Percentiles rank a stretch among this genome's conserved stretches.
These are phyloP conservation scores for Aureobasidium sp. DNA, from an alignment of 2,329 filamentous ascomycete genomes.

Conservation along the genomic window DNA sequence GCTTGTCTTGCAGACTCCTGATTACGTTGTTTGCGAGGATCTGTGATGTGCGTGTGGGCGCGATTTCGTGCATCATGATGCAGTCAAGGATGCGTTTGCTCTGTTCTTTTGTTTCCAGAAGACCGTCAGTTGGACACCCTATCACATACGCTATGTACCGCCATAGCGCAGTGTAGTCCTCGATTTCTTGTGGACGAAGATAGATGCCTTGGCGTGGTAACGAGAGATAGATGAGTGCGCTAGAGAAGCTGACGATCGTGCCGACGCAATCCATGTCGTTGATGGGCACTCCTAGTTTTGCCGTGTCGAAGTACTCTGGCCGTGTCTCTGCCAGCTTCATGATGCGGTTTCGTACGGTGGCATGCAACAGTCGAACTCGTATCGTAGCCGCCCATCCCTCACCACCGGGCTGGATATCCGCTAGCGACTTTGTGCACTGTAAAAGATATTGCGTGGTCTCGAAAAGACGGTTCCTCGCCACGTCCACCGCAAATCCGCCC, in stretches of 20 bases:
- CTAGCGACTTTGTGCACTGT: conserved; percentile 59
- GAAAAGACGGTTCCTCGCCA: conserved; percentile 58
- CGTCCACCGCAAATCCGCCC: conserved; percentile 63
- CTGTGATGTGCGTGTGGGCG: conserved; percentile 55
- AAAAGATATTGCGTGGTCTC: conserved; percentile 73
- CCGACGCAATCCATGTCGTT: conserved; percentile 69
- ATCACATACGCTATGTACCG: conserved; percentile 66
- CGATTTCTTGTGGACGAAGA: conserved; percentile 53
- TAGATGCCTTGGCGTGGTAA: conserved; percentile 68
- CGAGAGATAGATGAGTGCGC: conserved; percentile 59
- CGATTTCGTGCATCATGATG: conserved; percentile 58
- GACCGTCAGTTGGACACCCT: conserved; percentile 55
- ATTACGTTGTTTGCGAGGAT: conserved; percentile 71
- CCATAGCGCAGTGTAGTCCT: conserved; percentile 70
- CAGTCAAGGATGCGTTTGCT: conserved; percentile 62
- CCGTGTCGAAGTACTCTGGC: conserved; percentile 56
- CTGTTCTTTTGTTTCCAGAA: conserved; percentile 49
- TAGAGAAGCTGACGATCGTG: conserved; percentile 65
- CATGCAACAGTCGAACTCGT: conserved; percentile 62
- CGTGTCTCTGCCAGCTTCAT: conserved; percentile 49
- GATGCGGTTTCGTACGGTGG: conserved; percentile 59
- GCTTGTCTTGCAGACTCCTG: conserved; percentile 55
- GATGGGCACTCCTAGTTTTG: conserved; percentile 58
- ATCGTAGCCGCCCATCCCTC: conserved; percentile 59
- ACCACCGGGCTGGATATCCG: conserved; percentile 61